phyloP scores from a whole-genome alignment of 345 rosid species.

The Kandelia obovata region DNA sequence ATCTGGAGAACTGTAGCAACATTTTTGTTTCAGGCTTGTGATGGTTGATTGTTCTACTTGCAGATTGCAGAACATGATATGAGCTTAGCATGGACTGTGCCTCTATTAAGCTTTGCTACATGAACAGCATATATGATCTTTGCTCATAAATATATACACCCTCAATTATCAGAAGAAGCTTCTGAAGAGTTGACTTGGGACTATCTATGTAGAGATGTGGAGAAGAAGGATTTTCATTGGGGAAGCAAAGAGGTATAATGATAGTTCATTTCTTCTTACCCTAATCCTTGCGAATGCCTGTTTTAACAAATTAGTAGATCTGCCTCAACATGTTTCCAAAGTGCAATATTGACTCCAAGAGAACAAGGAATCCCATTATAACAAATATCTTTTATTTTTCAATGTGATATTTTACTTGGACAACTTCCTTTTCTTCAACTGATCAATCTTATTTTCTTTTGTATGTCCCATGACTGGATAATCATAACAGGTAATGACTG shows the following conservation, averaged over 20 bases:
- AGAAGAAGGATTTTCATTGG: constrained; percentile 93
- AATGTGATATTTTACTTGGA: too few species aligned
- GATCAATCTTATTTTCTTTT: not conserved
- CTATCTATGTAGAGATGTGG: constrained; percentile 68
- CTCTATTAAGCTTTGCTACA: constrained; percentile 56
- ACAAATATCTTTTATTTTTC: too few species aligned
- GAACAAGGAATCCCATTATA: too few species aligned
- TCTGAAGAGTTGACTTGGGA: constrained; percentile 87
- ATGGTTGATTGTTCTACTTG: constrained; percentile 12
- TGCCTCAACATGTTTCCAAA: too few species aligned
- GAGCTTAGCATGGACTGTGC: too few species aligned
- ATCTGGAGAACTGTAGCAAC: constrained; percentile 33
- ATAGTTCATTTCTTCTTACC: not conserved
- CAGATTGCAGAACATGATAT: constrained; percentile 70
- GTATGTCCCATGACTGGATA: not conserved
- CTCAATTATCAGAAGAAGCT: constrained; percentile 88
- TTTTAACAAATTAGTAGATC: too few species aligned
- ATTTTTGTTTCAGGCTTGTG: not conserved
- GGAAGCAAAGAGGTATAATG: constrained; percentile 69
- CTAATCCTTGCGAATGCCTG: not conserved
- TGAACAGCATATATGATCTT: constrained; percentile 80
- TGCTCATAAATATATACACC: constrained; percentile 81
- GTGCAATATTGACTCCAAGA: too few species aligned
- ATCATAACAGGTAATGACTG: constrained; percentile 79
- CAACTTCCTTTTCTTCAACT: not conserved